Conservation (phyloP, 2,329 filamentous ascomycete genomes). For the Cladophialophora yegresii region DNA sequence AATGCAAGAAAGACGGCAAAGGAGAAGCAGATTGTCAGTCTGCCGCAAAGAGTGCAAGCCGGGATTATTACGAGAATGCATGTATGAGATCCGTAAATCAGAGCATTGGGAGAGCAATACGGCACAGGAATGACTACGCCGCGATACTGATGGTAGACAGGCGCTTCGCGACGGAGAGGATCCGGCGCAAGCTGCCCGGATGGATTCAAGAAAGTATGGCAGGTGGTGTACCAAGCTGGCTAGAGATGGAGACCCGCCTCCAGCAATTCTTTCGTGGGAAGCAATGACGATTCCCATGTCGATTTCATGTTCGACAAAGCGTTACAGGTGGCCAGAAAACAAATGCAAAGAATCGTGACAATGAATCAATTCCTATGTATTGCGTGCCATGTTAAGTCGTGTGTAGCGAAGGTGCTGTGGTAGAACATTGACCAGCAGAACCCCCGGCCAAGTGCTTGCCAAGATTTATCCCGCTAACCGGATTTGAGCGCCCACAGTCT, state of each 20-base stretch:
- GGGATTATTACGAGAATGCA: constrained; percentile 88
- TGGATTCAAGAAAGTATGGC: constrained; percentile 80
- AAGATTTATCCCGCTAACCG: constrained; percentile 14
- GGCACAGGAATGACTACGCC: constrained; percentile 86
- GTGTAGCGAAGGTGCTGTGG: no score
- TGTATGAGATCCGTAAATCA: constrained; percentile 98
- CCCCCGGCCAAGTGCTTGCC: neutral
- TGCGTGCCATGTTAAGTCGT: no score
- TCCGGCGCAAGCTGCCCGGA: constrained; percentile 76
- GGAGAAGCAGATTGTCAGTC: constrained; percentile 33
- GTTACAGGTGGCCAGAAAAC: neutral
- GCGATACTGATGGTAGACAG: constrained; percentile 82
- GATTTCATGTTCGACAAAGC: neutral
- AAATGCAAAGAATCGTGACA: neutral
- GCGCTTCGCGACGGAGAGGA: constrained; percentile 72
- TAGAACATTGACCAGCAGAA: neutral
- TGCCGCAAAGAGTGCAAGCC: constrained; percentile 55
- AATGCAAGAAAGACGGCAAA: constrained; percentile 27
- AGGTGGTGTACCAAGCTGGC: constrained; percentile 56
- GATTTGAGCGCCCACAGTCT: constrained; percentile 11
- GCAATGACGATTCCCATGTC: neutral
- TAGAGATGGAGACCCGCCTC: constrained; percentile 61
- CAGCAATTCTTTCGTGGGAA: constrained; percentile 56
- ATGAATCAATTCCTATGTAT: neutral
- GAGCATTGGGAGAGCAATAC: constrained; percentile 87